Conservation (phyloP, 176 grass and related monocot genomes). For the Raddia distichophylla region DNA sequence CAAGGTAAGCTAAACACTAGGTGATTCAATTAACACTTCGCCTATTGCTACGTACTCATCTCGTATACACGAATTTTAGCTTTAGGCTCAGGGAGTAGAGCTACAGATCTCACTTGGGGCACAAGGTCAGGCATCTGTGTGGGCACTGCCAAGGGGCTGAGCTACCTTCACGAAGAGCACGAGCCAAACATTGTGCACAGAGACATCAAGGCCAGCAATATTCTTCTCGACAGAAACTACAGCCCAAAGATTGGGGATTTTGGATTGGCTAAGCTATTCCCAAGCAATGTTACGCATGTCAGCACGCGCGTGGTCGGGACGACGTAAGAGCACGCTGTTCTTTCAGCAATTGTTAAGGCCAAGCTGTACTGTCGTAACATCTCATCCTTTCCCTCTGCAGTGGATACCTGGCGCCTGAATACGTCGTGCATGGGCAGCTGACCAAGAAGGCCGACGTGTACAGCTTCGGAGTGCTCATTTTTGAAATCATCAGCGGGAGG, state of each 20-base stretch:
- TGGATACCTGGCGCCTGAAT: constrained; percentile 61
- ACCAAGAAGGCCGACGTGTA: constrained; percentile 69
- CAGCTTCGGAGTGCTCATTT: constrained; percentile 53
- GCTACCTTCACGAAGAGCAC: constrained; percentile 61
- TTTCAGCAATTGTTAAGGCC: neutral
- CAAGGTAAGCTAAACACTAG: constrained; percentile 30
- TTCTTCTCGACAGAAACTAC: constrained; percentile 50
- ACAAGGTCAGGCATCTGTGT: constrained; percentile 43
- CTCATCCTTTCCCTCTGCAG: constrained; percentile 9
- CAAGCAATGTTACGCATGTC: constrained; percentile 50
- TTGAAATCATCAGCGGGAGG: constrained; percentile 57
- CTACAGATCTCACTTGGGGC: constrained; percentile 33
- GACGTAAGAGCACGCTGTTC: constrained; percentile 33
- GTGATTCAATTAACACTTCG: neutral
- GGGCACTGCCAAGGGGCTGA: constrained; percentile 55
- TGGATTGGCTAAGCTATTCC: constrained; percentile 60
- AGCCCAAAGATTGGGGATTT: constrained; percentile 61
- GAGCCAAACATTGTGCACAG: constrained; percentile 54
- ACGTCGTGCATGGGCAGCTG: constrained; percentile 51
- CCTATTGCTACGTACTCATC: neutral
- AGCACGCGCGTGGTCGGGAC: constrained; percentile 58
- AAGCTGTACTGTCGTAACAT: neutral
- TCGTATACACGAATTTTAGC: neutral
- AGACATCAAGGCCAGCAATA: constrained; percentile 58
- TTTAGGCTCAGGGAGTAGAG: constrained; percentile 31